Evolutionary conservation across 768 basidiomycete species (phyloP), one percentile per base, ranked within the genome.

Genomic region (Leccinum rimulosum): DNA sequence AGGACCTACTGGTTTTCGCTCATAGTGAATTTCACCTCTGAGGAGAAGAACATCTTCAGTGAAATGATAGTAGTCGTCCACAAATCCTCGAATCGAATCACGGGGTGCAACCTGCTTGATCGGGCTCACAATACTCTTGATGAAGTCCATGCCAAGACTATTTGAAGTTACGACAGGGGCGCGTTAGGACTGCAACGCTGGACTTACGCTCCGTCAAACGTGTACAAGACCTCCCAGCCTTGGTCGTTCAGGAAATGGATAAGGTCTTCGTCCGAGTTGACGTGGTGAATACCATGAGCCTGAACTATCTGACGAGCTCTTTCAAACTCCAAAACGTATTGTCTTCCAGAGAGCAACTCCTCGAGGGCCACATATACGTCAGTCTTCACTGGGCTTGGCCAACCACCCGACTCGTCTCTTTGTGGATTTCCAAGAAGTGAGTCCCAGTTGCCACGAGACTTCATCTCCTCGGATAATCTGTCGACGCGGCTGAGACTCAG

Each of bases 71-170:
- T 73, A 80, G 58, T 80, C 79, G 27, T 80, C 80, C 31, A 64
- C 61, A 48, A 74, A 74, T 25, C 79, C 80, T 19, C 73, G 73
- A 59, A 81, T 70, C 1, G 70, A 68, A 48, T 68, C 64, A 43
- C 70, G 72, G 6, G 71, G 74, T 7, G 68, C 73, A 56, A 76
- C 73, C 64, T 78, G 74, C 38, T 61, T 70, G 54, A 76, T 66
- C 7, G 78, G 76, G 36, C 67, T 65, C 11, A 76, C 74, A 35
- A 79, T 76, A 19, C 75, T 74, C 64, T 80, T 79, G 25, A 77
- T 72, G 60, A 62, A 76, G 22, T 80, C 79, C 77, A 78, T 75
- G 17, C 76, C 73, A n/a, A 73, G 67, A 35, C 79, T 80, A 11
- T 59, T 48, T 12, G 9, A 10, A 25, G 30, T 25, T 61, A 40